Evolutionary conservation across 2,329 filamentous ascomycete genomes (phyloP).

Genomic region (Aaosphaeria arxii): DNA sequence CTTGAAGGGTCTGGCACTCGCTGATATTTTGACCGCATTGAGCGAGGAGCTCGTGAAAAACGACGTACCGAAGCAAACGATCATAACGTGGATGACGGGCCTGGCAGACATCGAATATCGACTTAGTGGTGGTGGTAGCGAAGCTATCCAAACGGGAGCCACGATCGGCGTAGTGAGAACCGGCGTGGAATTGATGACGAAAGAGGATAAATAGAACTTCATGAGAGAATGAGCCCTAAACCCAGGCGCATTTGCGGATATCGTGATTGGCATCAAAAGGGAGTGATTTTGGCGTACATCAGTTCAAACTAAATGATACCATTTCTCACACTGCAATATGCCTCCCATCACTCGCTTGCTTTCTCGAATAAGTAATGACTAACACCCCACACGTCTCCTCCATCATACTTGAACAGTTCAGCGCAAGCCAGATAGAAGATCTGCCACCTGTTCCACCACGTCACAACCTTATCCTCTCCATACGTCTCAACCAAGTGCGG

Average conservation of each 20-base stretch:
- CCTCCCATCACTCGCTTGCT: conserved; percentile 3
- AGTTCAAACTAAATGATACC: too few relatives aligned
- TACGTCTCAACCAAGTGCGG: conserved; percentile 64
- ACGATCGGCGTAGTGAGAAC: conserved; percentile 84
- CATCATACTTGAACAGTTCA: conserved; percentile 64
- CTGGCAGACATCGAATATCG: conserved; percentile 91
- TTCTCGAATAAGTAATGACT: conserved; percentile 67
- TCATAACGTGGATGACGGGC: conserved; percentile 88
- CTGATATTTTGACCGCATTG: conserved; percentile 86
- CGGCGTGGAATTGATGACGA: conserved; percentile 68
- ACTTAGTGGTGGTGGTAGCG: conserved; percentile 80
- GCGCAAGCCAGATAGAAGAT: conserved; percentile 71
- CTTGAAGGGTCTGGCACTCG: conserved; percentile 80
- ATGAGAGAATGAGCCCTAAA: too few relatives aligned
- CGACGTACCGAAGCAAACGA: conserved; percentile 80
- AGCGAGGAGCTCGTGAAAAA: conserved; percentile 78
- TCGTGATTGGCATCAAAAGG: too few relatives aligned
- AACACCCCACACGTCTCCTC: conserved; percentile 67
- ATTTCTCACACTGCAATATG: too few relatives aligned
- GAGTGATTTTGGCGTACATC: too few relatives aligned
- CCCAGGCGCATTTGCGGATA: too few relatives aligned
- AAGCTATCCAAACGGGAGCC: conserved; percentile 87
- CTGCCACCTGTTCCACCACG: conserved; percentile 70
- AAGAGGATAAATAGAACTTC: conserved; percentile 21
- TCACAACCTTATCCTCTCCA: conserved; percentile 56